Conservation (phyloP, 2,329 filamentous ascomycete species). For the Chaetothyriales sp. region DNA sequence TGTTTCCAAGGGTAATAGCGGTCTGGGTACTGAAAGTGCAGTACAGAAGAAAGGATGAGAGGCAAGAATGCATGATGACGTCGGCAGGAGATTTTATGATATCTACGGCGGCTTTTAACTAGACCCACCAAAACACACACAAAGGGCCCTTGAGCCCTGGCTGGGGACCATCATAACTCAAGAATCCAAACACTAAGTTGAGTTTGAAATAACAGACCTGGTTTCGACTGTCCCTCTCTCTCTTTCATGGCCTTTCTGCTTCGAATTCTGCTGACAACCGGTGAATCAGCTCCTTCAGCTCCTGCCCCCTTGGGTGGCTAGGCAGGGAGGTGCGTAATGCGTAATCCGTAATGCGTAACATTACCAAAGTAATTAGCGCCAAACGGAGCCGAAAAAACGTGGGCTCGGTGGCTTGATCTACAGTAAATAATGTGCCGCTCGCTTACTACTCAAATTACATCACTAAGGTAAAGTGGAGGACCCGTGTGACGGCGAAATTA, state of each 20-base stretch:
- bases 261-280: too few relatives aligned
- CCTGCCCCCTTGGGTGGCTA: too few relatives aligned
- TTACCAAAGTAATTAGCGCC: background rate
- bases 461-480: background rate
- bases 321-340: too few relatives aligned
- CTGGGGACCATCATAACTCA: too few relatives aligned
- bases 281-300: too few relatives aligned
- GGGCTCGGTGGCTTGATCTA: background rate
- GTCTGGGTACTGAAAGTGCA: background rate
- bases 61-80: background rate
- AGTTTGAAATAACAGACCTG: too few relatives aligned
- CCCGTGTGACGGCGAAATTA: background rate
- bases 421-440: background rate
- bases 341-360: too few relatives aligned
- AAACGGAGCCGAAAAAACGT: background rate
- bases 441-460: background rate
- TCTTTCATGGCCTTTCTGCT: too few relatives aligned
- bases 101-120: background rate
- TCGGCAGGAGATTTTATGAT: background rate
- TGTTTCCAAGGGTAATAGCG: background rate
- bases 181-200: too few relatives aligned
- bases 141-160: background rate
- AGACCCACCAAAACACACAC: background rate
- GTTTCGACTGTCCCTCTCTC: too few relatives aligned
- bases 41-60: background rate